Evolutionary conservation across 331 rosid genomes (phyloP).

Genomic region (Malus hybrid): DNA sequence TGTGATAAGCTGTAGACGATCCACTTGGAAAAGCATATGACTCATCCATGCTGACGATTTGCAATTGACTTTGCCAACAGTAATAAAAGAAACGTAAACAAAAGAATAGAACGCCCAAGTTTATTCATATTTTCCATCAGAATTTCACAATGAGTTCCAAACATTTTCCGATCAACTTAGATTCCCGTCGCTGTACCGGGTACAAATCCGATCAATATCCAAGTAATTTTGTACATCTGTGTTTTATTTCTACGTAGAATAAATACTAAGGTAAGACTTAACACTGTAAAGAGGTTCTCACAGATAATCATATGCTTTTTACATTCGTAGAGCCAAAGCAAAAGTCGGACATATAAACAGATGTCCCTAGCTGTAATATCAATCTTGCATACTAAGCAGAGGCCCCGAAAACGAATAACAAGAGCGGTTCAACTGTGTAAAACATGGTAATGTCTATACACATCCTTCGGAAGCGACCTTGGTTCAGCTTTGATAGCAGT

Average conservation of each 20-base stretch:
- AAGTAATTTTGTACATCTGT: neutral
- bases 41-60: too few species aligned
- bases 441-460: constrained; percentile 34
- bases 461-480: constrained; percentile 30
- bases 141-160: neutral
- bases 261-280: neutral
- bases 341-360: neutral
- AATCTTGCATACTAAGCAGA: neutral
- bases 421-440: constrained; percentile 26
- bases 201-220: neutral
- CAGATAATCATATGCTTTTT: neutral
- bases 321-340: constrained; percentile 1
- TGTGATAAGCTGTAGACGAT: too few species aligned
- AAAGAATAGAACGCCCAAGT: too few species aligned
- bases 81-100: too few species aligned
- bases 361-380: neutral
- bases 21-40: too few species aligned
- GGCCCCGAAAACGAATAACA: neutral
- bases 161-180: neutral
- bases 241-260: neutral
- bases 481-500: constrained; percentile 32
- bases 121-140: too few species aligned
- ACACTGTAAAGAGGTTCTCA: neutral
- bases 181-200: neutral
- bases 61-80: too few species aligned